Base-by-base conservation (phyloP, 2,329 filamentous ascomycete species). In the Albifimbria verrucaria region DNA sequence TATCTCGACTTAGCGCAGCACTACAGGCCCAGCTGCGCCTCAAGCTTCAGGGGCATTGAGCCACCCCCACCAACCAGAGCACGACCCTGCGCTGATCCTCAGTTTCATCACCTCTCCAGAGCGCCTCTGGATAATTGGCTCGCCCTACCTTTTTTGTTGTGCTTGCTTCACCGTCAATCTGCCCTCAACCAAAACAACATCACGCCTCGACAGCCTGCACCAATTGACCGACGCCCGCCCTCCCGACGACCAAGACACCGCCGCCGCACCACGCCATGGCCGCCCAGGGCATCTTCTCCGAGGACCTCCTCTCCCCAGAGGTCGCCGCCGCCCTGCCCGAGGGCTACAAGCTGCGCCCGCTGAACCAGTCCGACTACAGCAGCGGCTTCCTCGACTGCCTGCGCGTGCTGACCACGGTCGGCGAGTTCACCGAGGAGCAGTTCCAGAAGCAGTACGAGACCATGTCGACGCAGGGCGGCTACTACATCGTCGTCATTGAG, bases 341-440 rank as follows among this genome's bases (percentile, higher is more conserved):
- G 62, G 87, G 88, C 64, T 97, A 97, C 78, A 83, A 79, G 24
- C 82, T 96, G 66, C 91, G 94, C 23, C 86, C 93, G 0, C 80
- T 97, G 48, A 84, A 87, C 62, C 83, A 83, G 61, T 81, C 80
- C 63, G 94, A 99, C 74, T 96, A 87, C 74, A 76, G 82, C 52
- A 81, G 80, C 28, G 92, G 92, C 57, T 97, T 96, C 72, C 86
- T 99, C 62, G 91, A 96, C 67, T 93, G 94, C 55, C 78, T 99
- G 58, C 85, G 91, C 45, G 92, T 97, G 36, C 79, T 99, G 64
- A 97, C 94, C 2, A 94, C 90, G 7, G 93, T 97, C 22, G 94
- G 94, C 58, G 91, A 97, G 56, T 87, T 97, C 61, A 81, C 79
- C 47, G 81, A 89, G 68, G 81, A 84, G 55, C 80, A 84, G 55